Evolutionary conservation across 2,329 filamentous ascomycete species (phyloP), one percentile per base, ranked within the genome.

Genomic region (Aspergillus pseudonomiae): DNA sequence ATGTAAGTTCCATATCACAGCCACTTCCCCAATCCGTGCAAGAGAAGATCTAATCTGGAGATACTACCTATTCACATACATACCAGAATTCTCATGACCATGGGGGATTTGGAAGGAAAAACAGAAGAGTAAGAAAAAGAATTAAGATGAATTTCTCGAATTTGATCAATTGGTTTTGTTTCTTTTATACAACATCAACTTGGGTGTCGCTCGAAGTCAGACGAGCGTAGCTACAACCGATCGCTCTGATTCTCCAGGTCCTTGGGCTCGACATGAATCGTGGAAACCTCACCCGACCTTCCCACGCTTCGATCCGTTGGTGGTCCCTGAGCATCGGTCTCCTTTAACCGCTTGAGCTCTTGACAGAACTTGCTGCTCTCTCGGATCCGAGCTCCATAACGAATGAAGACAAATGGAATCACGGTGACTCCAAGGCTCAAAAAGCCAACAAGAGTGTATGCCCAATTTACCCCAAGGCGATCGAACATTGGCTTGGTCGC

Each of bases 401-500:
- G 74, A 62, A 81, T 81, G 63, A 81, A 81, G 0, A 72, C 75
- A 67, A 82, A 81, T 79, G 45, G 80, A 46, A 82, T 78, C 3
- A 75, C 39, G 0, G 73, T 75, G 61, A 82, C 75, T 1, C 65
- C 74, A 9, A 82, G 60, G 57, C 74, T 76, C 1, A 79, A 57
- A 48, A 28, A 28, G 28, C 73, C 80, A 36, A 82, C 70, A 43
- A 81, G 65, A 60, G 72, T 79, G 65, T 78, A 80, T 7, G 76
- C 79, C 80, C 79, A 82, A 21, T 74, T 66, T 1, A 81, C 73
- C 0, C 80, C 79, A 19, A 82, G 69, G 21, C 61, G 68, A 26
- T 71, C 65, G 65, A 80, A 82, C 79, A 82, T 81, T 2, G 71
- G 72, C 46, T 73, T 73, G 1, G 79, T 74, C 7, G 80, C 81